Evolutionary conservation across 2,329 filamentous ascomycete species (phyloP).

Genomic region (Arachnopeziza araneosa): DNA sequence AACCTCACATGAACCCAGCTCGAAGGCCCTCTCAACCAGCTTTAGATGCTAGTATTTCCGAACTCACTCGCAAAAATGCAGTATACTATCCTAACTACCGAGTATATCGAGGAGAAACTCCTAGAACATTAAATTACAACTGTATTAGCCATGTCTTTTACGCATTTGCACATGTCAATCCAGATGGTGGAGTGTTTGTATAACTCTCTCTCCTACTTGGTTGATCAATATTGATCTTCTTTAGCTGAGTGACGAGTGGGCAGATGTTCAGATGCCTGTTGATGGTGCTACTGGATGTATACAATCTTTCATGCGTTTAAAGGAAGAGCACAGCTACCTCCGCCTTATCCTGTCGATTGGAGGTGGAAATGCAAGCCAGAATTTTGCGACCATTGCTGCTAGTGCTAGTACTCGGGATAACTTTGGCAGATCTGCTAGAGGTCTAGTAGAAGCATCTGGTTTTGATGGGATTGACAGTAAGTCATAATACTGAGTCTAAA

Average conservation of each 20-base stretch:
- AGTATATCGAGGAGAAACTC: conserved; percentile 67
- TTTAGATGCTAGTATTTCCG: conserved; percentile 28
- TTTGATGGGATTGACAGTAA: conserved; percentile 73
- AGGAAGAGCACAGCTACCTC: conserved; percentile 63
- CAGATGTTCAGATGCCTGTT: conserved; percentile 65
- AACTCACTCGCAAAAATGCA: conserved; percentile 62
- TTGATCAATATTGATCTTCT: conserved; percentile 11
- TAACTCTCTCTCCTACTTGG: conserved; percentile 30
- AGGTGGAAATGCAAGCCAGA: conserved; percentile 57
- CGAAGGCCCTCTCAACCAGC: conserved; percentile 29
- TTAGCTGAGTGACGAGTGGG: conserved; percentile 74
- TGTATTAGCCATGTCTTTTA: conserved; percentile 81
- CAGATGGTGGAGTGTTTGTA: conserved; percentile 71
- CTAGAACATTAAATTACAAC: conserved; percentile 66
- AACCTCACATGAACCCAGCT: conserved; percentile 15
- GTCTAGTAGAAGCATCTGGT: conserved; percentile 63
- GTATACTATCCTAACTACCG: conserved; percentile 81
- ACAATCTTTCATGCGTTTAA: conserved; percentile 67
- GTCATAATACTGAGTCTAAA: conserved; percentile 21
- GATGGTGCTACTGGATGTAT: conserved; percentile 68
- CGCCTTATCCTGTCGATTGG: conserved; percentile 75
- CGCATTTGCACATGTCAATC: conserved; percentile 69
- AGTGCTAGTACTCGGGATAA: conserved; percentile 56
- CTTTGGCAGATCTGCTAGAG: conserved; percentile 63
- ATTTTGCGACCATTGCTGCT: conserved; percentile 63